These are phyloP conservation scores for Cyclotella choctawhatcheeana DNA, from an alignment of 108 stramenopile species.

Conservation along the genomic window DNA sequence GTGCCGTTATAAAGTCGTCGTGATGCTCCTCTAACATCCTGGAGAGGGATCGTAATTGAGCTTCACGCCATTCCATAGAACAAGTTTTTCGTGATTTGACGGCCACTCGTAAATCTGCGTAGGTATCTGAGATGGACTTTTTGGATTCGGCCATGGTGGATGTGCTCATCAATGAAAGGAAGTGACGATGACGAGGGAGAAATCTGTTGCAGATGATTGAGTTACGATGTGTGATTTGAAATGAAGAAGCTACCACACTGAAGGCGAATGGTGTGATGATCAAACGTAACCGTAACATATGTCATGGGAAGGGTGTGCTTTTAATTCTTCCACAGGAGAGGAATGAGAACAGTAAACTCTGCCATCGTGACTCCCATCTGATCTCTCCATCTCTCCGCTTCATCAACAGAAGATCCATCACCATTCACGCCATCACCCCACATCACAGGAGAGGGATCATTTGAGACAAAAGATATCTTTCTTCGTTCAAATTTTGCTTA, in stretches of 20 bases:
- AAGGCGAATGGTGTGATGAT: not conserved
- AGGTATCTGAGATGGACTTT: not conserved
- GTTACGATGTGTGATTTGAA: not conserved
- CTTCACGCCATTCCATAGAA: slow-evolving; percentile 18
- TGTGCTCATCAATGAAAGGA: not conserved
- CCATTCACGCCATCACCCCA: no score
- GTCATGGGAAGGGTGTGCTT: no score
- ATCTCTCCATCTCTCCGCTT: no score
- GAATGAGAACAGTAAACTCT: no score
- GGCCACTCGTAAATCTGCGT: not conserved
- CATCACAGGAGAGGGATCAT: no score
- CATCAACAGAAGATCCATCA: no score
- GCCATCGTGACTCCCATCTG: no score
- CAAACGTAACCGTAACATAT: no score
- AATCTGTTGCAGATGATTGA: not conserved
- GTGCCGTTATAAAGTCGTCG: slow-evolving; percentile 7
- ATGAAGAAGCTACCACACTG: not conserved
- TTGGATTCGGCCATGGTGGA: slow-evolving; percentile 2
- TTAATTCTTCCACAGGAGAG: no score
- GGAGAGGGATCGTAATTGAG: slow-evolving; percentile 20
- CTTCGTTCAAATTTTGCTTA: no score
- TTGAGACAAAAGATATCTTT: no score
- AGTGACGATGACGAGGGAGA: not conserved
- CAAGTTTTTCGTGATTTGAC: slow-evolving; percentile 23
- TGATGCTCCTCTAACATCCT: slow-evolving; percentile 11